Percentiles rank a stretch among this genome's conserved stretches.
Evolutionary conservation across 179 eudicot genomes (phyloP).

Genomic region (Dionaea muscipula): DNA sequence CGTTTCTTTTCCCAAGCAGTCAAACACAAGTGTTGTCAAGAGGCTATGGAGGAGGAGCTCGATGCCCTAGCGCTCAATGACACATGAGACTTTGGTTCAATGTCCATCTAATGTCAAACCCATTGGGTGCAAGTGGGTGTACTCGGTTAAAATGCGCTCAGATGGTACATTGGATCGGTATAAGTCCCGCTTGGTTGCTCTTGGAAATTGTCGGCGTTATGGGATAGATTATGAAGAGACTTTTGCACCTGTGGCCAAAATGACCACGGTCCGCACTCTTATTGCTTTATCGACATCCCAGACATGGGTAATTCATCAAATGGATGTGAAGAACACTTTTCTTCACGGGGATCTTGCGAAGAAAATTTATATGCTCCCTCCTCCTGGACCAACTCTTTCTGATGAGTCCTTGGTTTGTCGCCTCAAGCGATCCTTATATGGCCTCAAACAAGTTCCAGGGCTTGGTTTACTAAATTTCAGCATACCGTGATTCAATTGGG

Average conservation of each 20-base stretch:
- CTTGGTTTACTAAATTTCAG: no score
- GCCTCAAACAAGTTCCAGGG: not conserved
- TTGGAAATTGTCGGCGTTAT: not conserved
- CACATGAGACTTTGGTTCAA: not conserved
- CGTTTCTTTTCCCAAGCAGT: no score
- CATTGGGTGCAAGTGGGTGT: not conserved
- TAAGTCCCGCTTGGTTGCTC: not conserved
- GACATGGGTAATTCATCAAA: no score
- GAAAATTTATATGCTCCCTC: not conserved
- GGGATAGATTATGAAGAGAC: not conserved
- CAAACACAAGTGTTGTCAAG: no score
- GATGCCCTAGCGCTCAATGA: no score
- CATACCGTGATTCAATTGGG: no score
- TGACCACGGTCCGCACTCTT: not conserved
- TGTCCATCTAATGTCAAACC: not conserved
- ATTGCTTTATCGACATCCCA: no score
- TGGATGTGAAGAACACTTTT: not conserved
- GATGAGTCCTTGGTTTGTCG: not conserved
- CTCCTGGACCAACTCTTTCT: not conserved
- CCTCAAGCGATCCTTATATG: not conserved
- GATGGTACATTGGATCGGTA: not conserved
- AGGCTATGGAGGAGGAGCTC: no score
- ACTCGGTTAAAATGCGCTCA: not conserved
- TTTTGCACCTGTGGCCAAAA: not conserved
- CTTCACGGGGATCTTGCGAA: not conserved